Percentiles rank a stretch among this genome's conserved stretches.
These are phyloP conservation scores for Lecanicillium sp. DNA, from an alignment of 2,329 filamentous ascomycete species.

Conservation along the genomic window DNA sequence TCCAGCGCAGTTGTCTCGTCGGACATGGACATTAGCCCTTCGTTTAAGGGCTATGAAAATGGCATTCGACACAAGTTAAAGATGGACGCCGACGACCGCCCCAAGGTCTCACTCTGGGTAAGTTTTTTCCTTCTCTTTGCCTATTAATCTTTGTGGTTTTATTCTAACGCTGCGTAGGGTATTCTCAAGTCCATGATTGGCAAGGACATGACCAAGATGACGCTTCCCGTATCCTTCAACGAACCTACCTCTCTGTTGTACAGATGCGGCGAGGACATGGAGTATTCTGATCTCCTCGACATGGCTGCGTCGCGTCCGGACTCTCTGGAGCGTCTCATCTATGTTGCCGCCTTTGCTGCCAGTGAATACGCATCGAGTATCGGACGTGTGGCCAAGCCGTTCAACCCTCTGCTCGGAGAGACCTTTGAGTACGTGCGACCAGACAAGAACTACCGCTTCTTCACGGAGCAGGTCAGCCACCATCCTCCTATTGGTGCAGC, in stretches of 20 bases:
- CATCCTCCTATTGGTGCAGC: conserved; percentile 93
- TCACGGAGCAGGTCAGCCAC: conserved; percentile 96
- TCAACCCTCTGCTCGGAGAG: conserved; percentile 93
- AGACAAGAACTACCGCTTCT: conserved; percentile 97
- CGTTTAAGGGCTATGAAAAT: conserved; percentile 88
- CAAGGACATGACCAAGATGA: conserved; percentile 99
- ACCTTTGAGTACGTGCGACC: conserved; percentile 95
- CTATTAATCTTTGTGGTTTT: too few species aligned
- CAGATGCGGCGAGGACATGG: conserved; percentile 95
- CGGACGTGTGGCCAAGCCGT: conserved; percentile 93
- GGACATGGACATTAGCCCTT: conserved; percentile 61
- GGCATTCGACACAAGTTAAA: conserved; percentile 73
- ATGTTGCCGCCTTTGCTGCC: conserved; percentile 91
- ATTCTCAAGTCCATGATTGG: conserved; percentile 99
- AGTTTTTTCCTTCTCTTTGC: conserved; percentile 36
- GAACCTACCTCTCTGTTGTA: conserved; percentile 94
- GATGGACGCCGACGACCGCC: conserved; percentile 86
- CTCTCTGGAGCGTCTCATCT: conserved; percentile 86
- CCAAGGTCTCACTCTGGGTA: conserved; percentile 95
- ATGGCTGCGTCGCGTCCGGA: conserved; percentile 78
- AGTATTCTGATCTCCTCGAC: conserved; percentile 90
- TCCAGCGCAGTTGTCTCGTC: conserved; percentile 31
- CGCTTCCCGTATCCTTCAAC: conserved; percentile 94
- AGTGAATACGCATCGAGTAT: conserved; percentile 97
- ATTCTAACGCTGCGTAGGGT: conserved; percentile 48